Percentiles rank a stretch among this genome's conserved stretches.
phyloP scores from a whole-genome alignment of 805 yeast genomes.

The Isabelozyma rhagii region DNA sequence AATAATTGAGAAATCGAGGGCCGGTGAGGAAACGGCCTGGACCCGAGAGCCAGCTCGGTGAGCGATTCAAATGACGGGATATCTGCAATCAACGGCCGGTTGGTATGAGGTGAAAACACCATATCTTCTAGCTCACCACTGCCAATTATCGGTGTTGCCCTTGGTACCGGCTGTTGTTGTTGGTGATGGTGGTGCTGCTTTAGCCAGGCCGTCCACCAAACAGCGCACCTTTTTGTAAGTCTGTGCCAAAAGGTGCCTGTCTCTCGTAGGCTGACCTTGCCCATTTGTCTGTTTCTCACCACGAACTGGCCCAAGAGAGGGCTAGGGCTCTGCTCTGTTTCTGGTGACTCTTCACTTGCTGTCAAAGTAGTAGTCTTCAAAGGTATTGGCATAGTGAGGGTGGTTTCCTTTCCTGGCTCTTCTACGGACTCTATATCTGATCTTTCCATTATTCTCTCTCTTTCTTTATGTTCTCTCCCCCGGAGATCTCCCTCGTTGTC shows the following conservation, averaged over 20 bases:
- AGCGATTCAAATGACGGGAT: conserved; percentile 17
- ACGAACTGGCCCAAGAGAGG: neutral
- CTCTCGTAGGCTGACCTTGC: neutral
- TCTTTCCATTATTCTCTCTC: too few relatives aligned
- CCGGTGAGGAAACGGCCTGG: neutral
- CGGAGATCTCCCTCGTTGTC: too few relatives aligned
- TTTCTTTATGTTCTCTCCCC: too few relatives aligned
- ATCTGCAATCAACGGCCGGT: conserved; percentile 17
- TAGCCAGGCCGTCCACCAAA: too few relatives aligned
- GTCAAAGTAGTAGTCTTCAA: too few relatives aligned
- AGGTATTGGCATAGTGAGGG: too few relatives aligned
- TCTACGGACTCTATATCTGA: too few relatives aligned
- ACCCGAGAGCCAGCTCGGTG: neutral
- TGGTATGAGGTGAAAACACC: conserved; percentile 24
- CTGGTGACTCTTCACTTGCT: neutral
- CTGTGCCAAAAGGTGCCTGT: neutral
- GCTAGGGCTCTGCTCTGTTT: neutral
- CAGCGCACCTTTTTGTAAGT: too few relatives aligned
- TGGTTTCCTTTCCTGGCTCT: too few relatives aligned
- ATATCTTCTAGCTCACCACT: conserved; percentile 13
- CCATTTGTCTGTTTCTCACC: neutral
- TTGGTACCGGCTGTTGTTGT: neutral
- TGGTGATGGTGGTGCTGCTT: too few relatives aligned
- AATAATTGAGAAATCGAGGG: neutral
- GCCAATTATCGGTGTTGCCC: conserved; percentile 6